Base-by-base conservation (phyloP, 78 protist species). In the Polysphondylium violaceum region DNA sequence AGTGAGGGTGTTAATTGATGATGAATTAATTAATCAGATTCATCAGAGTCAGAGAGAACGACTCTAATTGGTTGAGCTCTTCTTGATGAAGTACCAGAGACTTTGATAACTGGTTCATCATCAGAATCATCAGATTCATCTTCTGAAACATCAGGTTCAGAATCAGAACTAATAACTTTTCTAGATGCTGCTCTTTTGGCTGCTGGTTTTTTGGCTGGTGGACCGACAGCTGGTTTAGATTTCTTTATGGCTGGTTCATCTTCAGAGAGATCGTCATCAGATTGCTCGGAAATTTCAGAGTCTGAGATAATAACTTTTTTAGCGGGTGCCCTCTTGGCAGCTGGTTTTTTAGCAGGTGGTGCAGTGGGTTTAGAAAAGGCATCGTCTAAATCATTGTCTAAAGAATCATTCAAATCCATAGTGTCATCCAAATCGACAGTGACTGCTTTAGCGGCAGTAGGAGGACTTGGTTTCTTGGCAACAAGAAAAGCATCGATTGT, bases 101-200 rank as follows among this genome's bases (percentile, higher is more conserved):
- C 33, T 56, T 56, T 56, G 12, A n/a, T 14, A 56, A 14, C 29
- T 17, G 4, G 16, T 17, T 56, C 63, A 17, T 56, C 63, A 56
- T 56, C 63, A 56, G 63, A 56, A 14, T 56, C 16, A 17, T 17
- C 14, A n/a, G 8, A 9, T 51, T 71, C 60, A 12, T 47, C 60
- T 56, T 17, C 63, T 17, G 16, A 47, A 47, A 47, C 23, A 47
- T 47, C 53, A 47, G 11, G 11, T 68, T 44, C 19, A 3, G 36
- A 31, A 4, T 65, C 74, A n/a, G 9, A n/a, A 38, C 50, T 33
- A 9, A 55, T 55, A 9, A 40, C n/a, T 43, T 59, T 61, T 23
- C 25, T 65, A 23, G 87, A 25, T 2, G 75, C 63, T 21, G 74
- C 58, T 36, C 44, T 76, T 21, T 64, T 78, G 19, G 81, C 31